Base-by-base conservation (phyloP, 2,329 filamentous ascomycete genomes). In the Claviceps sp. region DNA sequence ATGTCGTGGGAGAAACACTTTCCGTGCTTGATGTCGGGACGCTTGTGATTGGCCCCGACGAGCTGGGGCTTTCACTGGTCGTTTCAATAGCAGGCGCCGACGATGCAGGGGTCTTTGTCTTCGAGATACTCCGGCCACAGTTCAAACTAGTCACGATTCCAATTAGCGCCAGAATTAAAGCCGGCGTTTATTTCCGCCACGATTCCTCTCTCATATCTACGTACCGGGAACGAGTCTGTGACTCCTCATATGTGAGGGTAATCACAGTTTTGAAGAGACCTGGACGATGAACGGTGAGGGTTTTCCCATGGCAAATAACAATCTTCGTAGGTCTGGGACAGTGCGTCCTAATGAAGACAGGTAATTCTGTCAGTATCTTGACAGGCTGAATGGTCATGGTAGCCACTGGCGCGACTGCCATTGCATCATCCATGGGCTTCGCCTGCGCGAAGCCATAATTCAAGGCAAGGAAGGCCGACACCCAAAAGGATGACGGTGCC, bases 331-430 rank as follows among this genome's bases (percentile, higher is more conserved):
- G 37, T 17, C 41, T 5, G 3, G 48, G 42, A 34, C 19, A 53
- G 42, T 49, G 16, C 14, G 48, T 55, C 2, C 16, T 7, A 6
- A 55, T 37, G 8, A 26, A 34, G 16, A 55, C 46, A 13, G 51
- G 51, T 6, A 50, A 11, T 11, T 53, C 44, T 10, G 54, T 53
- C 34, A 51, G 8, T 4, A 50, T 10, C 19, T 24, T n/a, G 22
- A 51, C 26, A 1, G 51, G 51, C 45, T 53, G 54, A 13, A 53
- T 7, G 7, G 14, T 38, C 51, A 51, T 4, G 4, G 54, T 53
- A 1, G 48, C 51, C 4, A 42, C 10, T 1, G 34, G 48, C n/a
- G 30, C n/a, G 2, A 16, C 44, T 45, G 22, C 19, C 19, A 11
- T 30, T 30, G 8, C 41, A 4, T 41, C 22, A 2, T n/a, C 17